Evolutionary conservation across 148 eudicot species (phyloP), one percentile per base, ranked within the genome.

Genomic region (Vaccinium myrtillus): DNA sequence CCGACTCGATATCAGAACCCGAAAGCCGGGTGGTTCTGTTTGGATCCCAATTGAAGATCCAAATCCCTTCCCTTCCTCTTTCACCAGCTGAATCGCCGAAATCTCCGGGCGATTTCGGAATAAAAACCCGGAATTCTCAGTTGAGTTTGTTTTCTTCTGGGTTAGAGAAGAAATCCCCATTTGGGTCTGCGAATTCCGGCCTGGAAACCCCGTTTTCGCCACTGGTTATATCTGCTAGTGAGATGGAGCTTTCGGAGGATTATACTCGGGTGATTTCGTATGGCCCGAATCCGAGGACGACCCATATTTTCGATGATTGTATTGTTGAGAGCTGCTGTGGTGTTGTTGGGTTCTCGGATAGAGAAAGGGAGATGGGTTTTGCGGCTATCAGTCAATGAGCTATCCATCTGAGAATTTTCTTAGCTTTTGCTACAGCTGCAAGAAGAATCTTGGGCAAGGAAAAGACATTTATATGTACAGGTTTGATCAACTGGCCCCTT

Each of bases 171-270:
- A 89, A 86, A 76, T 91, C 89, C 3, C 83, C 85, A 0, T 87
- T 89, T 75, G 83, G 88, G 39, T 81, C 88, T 2, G 77, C 46
- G 13, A 84, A 75, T 83, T 82, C 83, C 4, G 85, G 81, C 74
- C 10, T 51, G 1, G 89, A 85, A n/a, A 86, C 69, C 75, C 59
- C 82, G 23, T 79, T 48, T 48, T 87, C 91, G 5, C 88, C 89
- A 0, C 75, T 70, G 83, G 58, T 55, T 73, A 86, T 86, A 56
- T 89, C 92, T 63, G 82, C 88, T 9, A 82, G 84, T 78, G 93
- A 93, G 78, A 93, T 93, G 92, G 93, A 90, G 83, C 92, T 91
- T n/a, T 90, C 93, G 27, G 95, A 93, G 91, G 95, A 93, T 25
- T 93, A 93, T 27, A 93, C 95, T 53, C 82, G 95, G 49, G 93